Evolutionary conservation across 305 asterid genomes (phyloP), one percentile per base, ranked within the genome.

Genomic region (Striga hermonthica): DNA sequence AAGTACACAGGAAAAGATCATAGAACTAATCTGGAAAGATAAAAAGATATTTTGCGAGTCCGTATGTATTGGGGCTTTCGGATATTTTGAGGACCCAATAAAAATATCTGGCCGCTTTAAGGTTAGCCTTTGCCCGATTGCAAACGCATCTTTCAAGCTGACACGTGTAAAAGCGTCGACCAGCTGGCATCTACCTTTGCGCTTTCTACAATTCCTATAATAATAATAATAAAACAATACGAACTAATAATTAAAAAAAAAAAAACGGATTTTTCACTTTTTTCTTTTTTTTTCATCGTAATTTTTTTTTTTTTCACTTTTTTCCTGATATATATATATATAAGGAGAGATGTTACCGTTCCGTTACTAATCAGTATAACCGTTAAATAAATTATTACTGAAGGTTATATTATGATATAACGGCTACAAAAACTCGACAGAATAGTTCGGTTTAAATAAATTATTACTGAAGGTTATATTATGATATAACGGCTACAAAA

Each of bases 181-280:
- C 80, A 69, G 68, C 66, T 72, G 81, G 79, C 69, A 28, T 22
- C 60, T 9, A 73, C 64, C 73, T 76, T 70, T 15, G 3, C 66
- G 9, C 55, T 57, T 57, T 49, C 67, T 45, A 43, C 36, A 6
- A 22, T 22, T 14, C 7, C 56, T 14, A 7, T n/a, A n/a, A n/a
- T n/a, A n/a, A n/a, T n/a, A n/a, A n/a, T n/a, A n/a, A n/a, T n/a
- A 49, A 49, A 10, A 15, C 35, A 50, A 28, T 40, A 3, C 67
- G 10, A 34, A 22, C 8, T 2, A 31, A 12, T 16, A 35, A 35
- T 54, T 37, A n/a, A 15, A 7, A n/a, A n/a, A n/a, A n/a, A n/a
- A n/a, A 22, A 22, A 22, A 22, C 31, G 31, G 31, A 22, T 22
- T 22, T 22, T 22, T 22, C 31, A n/a, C n/a, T n/a, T n/a, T n/a